Percentiles rank a stretch among this genome's conserved stretches.
These are phyloP conservation scores for Herpetomonas muscarum DNA, from an alignment of 208 protist species.

Conservation along the genomic window DNA sequence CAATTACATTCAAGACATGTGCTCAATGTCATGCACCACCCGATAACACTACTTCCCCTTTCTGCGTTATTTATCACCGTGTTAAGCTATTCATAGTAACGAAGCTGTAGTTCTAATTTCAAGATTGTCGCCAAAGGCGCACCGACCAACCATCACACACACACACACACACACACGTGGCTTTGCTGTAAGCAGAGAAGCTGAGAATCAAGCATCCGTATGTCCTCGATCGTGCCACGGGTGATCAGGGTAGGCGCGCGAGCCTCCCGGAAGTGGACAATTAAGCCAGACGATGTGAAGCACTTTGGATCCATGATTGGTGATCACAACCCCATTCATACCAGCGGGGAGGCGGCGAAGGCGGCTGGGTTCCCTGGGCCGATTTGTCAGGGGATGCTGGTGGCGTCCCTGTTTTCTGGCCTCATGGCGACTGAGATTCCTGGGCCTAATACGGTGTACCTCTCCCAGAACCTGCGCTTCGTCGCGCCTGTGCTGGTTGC, in stretches of 20 bases:
- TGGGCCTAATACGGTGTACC: conserved; percentile 79
- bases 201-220: background rate
- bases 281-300: conserved; percentile 53
- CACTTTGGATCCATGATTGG: conserved; percentile 72
- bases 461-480: conserved; percentile 82
- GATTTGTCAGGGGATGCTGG: conserved; percentile 85
- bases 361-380: conserved; percentile 66
- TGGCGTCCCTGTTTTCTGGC: conserved; percentile 80
- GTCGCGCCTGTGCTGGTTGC: conserved; percentile 70
- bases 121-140: no score
- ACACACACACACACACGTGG: no score
- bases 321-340: conserved; percentile 86
- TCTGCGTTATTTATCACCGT: no score
- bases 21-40: no score
- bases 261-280: conserved; percentile 35
- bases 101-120: no score
- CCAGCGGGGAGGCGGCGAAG: conserved; percentile 50
- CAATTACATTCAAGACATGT: no score
- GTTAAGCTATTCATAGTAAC: no score
- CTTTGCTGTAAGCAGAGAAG: no score
- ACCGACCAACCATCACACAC: no score
- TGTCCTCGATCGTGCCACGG: conserved; percentile 1
- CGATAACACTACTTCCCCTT: no score
- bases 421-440: conserved; percentile 79
- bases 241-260: conserved; percentile 66